Base-by-base conservation (phyloP, 768 basidiomycete species). In the Leucosporidium creatinivorum region DNA sequence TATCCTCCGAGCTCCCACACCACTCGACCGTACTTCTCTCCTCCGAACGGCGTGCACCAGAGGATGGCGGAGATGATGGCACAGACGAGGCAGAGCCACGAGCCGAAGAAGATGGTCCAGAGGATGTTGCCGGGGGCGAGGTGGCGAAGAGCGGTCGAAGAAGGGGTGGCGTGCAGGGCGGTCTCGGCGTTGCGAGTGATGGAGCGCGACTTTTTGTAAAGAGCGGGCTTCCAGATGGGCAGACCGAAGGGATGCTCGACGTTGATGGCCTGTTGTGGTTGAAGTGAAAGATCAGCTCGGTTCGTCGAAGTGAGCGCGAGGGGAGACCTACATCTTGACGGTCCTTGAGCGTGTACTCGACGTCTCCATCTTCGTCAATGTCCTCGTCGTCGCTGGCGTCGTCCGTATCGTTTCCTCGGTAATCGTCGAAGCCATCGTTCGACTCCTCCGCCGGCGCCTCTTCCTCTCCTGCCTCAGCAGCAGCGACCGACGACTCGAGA, bases 241-340 rank as follows among this genome's bases (percentile, higher is more conserved):
- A 99, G 83, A 81, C 96, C 96, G 78, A 99, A 99, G 19, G 96
- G 96, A 78, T 99, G 96, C 76, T 94, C 91, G 76, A 96, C 93
- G 80, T 99, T 99, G 77, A 98, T 96, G 74, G 81, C 81, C 52
- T 93, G 57, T 23, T 2, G 5, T 48, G 17, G 36, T 17, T 18
- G 18, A 54, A 30, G 39, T 2, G 13, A 44, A 7, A 8, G 59
- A 47, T 21, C 39, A 58, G 39, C 50, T 1, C 15, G 23, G 15
- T 5, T 5, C 28, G 48, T 55, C 18, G 67, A 47, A 59, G 7
- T 3, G 19, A 7, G 6, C 23, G 28, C n/a, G 28, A 28, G 30
- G n/a, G 30, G 1, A 4, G 18, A 56, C 70, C 52, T n/a, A 66
- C 81, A 39, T 93, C 96, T 78, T 99, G 96, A 36, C 96, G 85